Percentiles rank a stretch among this genome's conserved stretches.
Conservation (phyloP, 805 yeast genomes). For the Kluyveromyces aestuarii region DNA sequence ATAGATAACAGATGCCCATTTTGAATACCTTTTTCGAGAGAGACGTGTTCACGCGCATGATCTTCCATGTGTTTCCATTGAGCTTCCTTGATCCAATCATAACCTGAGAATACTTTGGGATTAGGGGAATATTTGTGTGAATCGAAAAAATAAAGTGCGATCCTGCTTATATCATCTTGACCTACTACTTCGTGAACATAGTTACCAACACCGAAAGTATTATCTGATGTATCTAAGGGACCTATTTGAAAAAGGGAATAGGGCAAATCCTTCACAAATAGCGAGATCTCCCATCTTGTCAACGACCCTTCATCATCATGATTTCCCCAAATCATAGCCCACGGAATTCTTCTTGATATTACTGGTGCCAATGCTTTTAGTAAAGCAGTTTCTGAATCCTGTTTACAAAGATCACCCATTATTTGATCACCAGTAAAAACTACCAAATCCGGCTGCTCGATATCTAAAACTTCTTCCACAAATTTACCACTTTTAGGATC, state of each 20-base stretch:
- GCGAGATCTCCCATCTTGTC: constrained; percentile 50
- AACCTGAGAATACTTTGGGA: constrained; percentile 65
- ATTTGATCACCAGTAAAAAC: constrained; percentile 89
- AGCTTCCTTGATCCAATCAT: constrained; percentile 72
- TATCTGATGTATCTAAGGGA: constrained; percentile 38
- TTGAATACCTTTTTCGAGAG: constrained; percentile 26
- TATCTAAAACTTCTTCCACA: constrained; percentile 51
- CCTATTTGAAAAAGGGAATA: constrained; percentile 55
- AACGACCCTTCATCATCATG: constrained; percentile 88
- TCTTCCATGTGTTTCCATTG: constrained; percentile 53
- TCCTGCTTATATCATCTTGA: constrained; percentile 33
- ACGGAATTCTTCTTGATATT: constrained; percentile 62
- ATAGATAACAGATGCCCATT: constrained; percentile 46
- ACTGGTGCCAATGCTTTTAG: constrained; percentile 69
- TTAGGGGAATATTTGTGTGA: constrained; percentile 66
- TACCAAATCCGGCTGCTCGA: constrained; percentile 77
- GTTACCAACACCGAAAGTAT: constrained; percentile 76
- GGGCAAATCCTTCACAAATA: constrained; percentile 50
- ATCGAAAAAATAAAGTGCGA: constrained; percentile 70
- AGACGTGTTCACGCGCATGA: constrained; percentile 22
- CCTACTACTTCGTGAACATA: constrained; percentile 49
- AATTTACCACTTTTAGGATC: constrained; percentile 64
- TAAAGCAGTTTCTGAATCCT: constrained; percentile 77
- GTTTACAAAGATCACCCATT: constrained; percentile 61
- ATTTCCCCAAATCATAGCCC: constrained; percentile 81